phyloP scores from a whole-genome alignment of 2,329 filamentous ascomycete genomes.

The Penicillium thymicola region DNA sequence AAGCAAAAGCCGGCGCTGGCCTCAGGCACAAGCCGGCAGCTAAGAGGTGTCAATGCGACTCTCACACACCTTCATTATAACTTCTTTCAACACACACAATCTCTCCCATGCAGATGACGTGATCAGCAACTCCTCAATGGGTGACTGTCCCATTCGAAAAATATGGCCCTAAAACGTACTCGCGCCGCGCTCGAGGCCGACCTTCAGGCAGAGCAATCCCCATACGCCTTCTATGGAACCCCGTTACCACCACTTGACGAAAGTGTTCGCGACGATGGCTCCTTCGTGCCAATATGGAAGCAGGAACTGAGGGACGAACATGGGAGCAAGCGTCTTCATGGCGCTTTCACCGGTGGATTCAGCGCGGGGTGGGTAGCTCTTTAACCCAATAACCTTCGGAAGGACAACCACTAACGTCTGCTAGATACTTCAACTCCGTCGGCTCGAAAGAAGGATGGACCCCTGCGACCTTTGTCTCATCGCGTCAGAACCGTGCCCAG shows the following conservation, averaged over 20 bases:
- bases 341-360: conserved; percentile 93
- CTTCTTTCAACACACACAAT: neutral
- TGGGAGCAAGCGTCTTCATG: conserved; percentile 85
- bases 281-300: conserved; percentile 94
- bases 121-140: neutral
- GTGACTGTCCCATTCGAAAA: conserved; percentile 1
- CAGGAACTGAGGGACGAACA: conserved; percentile 94
- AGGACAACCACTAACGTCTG: conserved; percentile 13
- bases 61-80: neutral
- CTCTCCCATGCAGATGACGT: conserved; percentile 3
- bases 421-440: conserved; percentile 93
- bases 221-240: conserved; percentile 78
- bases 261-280: conserved; percentile 79
- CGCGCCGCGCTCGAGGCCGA: conserved; percentile 76
- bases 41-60: neutral
- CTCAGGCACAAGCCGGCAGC: neutral
- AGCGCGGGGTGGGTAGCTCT: conserved; percentile 75
- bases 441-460: conserved; percentile 98
- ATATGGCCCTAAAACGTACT: conserved; percentile 76
- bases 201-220: conserved; percentile 62
- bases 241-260: conserved; percentile 75
- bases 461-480: conserved; percentile 87
- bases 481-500: conserved; percentile 69
- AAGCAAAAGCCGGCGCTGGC: neutral
- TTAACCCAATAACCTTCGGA: neutral